phyloP scores from a whole-genome alignment of 805 yeast genomes.

The Myxozyma melibiosi region DNA sequence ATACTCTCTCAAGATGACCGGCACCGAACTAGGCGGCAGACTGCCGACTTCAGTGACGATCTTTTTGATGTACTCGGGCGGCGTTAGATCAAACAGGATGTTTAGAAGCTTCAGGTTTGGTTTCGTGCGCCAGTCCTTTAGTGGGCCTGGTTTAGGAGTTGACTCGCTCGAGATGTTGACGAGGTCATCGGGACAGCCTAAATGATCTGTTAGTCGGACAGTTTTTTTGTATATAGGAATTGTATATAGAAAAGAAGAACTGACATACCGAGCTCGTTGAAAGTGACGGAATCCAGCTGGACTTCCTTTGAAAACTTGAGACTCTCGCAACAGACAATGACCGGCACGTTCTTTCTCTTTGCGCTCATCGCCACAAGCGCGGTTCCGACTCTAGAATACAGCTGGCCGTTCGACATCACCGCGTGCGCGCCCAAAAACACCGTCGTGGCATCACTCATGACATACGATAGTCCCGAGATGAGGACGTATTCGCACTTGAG shows the following conservation, averaged over 20 bases:
- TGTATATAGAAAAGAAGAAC: background rate
- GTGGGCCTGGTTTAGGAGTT: slow-evolving; percentile 28
- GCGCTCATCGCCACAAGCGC: slow-evolving; percentile 93
- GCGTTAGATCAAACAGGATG: slow-evolving; percentile 90
- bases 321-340: slow-evolving; percentile 91
- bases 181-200: slow-evolving; percentile 39
- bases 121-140: slow-evolving; percentile 36
- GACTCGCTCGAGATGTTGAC: slow-evolving; percentile 39
- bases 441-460: slow-evolving; percentile 82
- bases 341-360: slow-evolving; percentile 85
- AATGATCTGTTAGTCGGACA: background rate
- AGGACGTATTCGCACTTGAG: slow-evolving; percentile 77
- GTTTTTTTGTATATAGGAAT: too few species aligned
- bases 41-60: slow-evolving; percentile 96
- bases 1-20: slow-evolving; percentile 92
- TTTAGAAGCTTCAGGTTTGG: slow-evolving; percentile 68
- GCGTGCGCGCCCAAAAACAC: slow-evolving; percentile 97
- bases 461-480: slow-evolving; percentile 75
- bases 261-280: slow-evolving; percentile 68
- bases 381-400: slow-evolving; percentile 92
- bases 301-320: slow-evolving; percentile 93
- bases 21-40: slow-evolving; percentile 96
- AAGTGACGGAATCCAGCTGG: slow-evolving; percentile 92
- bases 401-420: slow-evolving; percentile 90
- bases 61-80: slow-evolving; percentile 89